phyloP scores from a whole-genome alignment of 345 rosid genomes.

The Geranium brycei region DNA sequence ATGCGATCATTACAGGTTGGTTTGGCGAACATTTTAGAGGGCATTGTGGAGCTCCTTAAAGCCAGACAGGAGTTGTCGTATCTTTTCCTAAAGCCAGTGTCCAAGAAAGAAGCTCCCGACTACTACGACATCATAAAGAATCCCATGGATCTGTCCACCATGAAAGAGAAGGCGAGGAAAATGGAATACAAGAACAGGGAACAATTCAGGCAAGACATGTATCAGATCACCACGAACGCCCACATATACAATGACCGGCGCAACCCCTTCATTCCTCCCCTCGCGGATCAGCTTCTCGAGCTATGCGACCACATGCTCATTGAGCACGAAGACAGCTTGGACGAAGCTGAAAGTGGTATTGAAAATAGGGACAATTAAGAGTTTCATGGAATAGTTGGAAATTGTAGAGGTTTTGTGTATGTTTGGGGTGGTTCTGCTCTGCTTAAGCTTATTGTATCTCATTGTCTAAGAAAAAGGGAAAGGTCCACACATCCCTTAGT shows the following conservation, averaged over 20 bases:
- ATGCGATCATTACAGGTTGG: conserved; percentile 43
- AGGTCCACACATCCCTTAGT: too few relatives aligned
- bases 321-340: conserved; percentile 25
- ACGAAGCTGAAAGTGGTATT: conserved; percentile 65
- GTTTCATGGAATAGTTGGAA: too few relatives aligned
- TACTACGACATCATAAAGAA: conserved; percentile 39
- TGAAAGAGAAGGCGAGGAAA: conserved; percentile 71
- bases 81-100: conserved; percentile 78
- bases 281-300: conserved; percentile 93
- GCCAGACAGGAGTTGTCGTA: conserved; percentile 50
- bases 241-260: conserved; percentile 69
- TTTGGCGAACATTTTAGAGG: conserved; percentile 66
- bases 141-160: conserved; percentile 89
- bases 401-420: too few relatives aligned
- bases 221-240: conserved; percentile 71
- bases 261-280: conserved; percentile 83
- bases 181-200: conserved; percentile 61
- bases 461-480: too few relatives aligned
- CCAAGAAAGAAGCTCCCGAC: conserved; percentile 90
- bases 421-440: too few relatives aligned
- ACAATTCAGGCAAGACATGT: conserved; percentile 75
- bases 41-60: conserved; percentile 56
- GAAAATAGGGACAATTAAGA: conserved; percentile 5
- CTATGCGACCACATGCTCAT: conserved; percentile 68
- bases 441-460: too few relatives aligned